Percentiles rank a stretch among this genome's conserved stretches.
These are phyloP conservation scores for Wallacemonas sp. DNA, from an alignment of 208 protist genomes.

Conservation along the genomic window DNA sequence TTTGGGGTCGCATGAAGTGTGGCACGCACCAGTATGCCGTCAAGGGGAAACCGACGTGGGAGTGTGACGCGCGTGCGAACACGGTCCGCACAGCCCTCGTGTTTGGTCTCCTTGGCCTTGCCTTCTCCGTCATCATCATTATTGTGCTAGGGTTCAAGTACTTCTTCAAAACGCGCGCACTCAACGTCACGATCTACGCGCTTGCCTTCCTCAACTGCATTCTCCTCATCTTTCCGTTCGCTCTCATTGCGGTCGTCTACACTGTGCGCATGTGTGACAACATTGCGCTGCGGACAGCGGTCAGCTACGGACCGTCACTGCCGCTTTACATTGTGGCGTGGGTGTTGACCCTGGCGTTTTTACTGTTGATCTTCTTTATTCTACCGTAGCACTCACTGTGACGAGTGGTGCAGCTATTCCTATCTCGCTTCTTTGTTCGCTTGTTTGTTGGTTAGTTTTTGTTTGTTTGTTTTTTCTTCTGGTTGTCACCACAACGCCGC, in stretches of 20 bases:
- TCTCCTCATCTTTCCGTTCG: constrained; percentile 9
- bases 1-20: constrained; percentile 3
- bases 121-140: constrained; percentile 9
- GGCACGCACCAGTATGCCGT: not conserved
- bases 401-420: constrained; percentile 10
- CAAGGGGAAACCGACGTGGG: not conserved
- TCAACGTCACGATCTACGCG: constrained; percentile 1
- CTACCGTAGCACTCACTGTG: not conserved
- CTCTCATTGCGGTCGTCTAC: constrained; percentile 10
- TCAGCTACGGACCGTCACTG: not conserved
- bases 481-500: not conserved
- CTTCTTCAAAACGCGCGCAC: constrained; percentile 2
- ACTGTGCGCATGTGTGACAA: not conserved
- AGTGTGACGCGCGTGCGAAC: not conserved
- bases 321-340: constrained; percentile 1
- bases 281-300: not conserved
- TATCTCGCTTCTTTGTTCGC: not conserved
- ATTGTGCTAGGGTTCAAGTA: not conserved
- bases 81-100: constrained; percentile 2
- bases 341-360: not conserved
- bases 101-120: not conserved
- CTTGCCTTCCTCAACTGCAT: constrained; percentile 8
- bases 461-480: constrained; percentile 10
- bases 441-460: constrained; percentile 12
- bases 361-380: constrained; percentile 15